phyloP scores from a whole-genome alignment of 768 basidiomycete genomes.

The Termitomyces sp. region DNA sequence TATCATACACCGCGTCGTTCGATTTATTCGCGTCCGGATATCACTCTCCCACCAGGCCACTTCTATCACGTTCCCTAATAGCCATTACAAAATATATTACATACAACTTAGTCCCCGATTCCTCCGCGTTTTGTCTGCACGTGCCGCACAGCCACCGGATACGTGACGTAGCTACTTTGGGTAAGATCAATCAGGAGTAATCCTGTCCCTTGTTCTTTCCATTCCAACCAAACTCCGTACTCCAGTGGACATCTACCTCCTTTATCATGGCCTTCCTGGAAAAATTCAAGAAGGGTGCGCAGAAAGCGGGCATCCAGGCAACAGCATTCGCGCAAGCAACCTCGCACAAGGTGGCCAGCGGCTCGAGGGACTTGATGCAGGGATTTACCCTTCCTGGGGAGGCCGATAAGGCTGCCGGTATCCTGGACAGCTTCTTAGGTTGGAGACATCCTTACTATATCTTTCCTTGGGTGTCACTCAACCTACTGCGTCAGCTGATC shows the following conservation, averaged over 20 bases:
- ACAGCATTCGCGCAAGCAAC: slow-evolving; percentile 69
- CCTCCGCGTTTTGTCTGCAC: too few species aligned
- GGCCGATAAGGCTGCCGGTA: slow-evolving; percentile 91
- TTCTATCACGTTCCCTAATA: too few species aligned
- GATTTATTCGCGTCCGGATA: slow-evolving; percentile 21
- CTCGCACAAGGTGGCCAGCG: slow-evolving; percentile 64
- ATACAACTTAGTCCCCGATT: too few species aligned
- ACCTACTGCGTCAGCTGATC: slow-evolving; percentile 59
- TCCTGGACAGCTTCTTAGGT: slow-evolving; percentile 90
- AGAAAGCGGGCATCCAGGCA: slow-evolving; percentile 80
- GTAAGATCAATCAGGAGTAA: background rate
- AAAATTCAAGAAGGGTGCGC: slow-evolving; percentile 76
- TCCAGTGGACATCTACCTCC: background rate
- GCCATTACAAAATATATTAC: too few species aligned
- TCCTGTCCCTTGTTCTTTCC: background rate
- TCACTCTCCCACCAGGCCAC: background rate
- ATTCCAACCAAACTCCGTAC: background rate
- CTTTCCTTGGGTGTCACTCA: background rate
- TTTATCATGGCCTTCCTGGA: slow-evolving; percentile 54
- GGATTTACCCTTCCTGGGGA: slow-evolving; percentile 90
- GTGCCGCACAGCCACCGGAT: background rate
- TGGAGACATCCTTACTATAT: slow-evolving; percentile 13
- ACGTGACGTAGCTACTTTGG: background rate
- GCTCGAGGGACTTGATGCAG: slow-evolving; percentile 76
- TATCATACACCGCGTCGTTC: background rate